A percentile compares a stretch with the other conserved stretches of the same genome.
Conservation (phyloP, 2,329 filamentous ascomycete species). For the Nectriaceae sp. region DNA sequence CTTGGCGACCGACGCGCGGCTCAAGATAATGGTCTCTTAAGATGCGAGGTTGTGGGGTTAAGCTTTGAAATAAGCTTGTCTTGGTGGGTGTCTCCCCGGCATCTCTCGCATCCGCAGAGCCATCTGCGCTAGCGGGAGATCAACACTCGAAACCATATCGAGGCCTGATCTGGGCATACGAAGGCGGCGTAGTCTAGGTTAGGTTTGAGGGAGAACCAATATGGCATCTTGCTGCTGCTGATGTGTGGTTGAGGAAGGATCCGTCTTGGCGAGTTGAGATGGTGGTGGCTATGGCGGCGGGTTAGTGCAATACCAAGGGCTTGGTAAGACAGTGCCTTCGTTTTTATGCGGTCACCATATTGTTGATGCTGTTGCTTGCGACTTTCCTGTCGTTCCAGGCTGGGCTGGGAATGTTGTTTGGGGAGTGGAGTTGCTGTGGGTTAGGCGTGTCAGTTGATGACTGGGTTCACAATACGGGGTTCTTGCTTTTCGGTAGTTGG, state of each 20-base stretch:
- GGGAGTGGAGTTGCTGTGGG: background rate
- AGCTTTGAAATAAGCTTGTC: slow-evolving; percentile 31
- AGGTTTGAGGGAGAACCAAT: too few species aligned
- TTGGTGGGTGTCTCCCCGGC: slow-evolving; percentile 12
- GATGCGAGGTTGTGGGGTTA: too few species aligned
- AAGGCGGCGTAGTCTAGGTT: too few species aligned
- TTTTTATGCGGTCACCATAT: background rate
- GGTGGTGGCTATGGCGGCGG: background rate
- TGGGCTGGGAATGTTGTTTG: background rate
- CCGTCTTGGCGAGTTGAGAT: background rate
- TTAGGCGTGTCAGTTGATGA: background rate
- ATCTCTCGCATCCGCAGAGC: slow-evolving; percentile 16
- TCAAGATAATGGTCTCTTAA: background rate
- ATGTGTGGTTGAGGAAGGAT: too few species aligned
- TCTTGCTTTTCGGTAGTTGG: slow-evolving; percentile 1
- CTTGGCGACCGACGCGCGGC: background rate
- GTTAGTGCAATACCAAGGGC: background rate
- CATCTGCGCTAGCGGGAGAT: slow-evolving; percentile 9
- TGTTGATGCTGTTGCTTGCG: background rate
- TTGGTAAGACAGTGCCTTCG: background rate
- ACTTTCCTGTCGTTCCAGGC: too few species aligned
- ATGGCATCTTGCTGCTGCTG: too few species aligned
- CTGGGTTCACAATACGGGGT: slow-evolving; percentile 1
- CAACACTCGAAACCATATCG: too few species aligned
- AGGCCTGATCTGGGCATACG: too few species aligned